Evolutionary conservation across 495 filamentous ascomycete species (phyloP).

Genomic region (Aspergillus leporis): DNA sequence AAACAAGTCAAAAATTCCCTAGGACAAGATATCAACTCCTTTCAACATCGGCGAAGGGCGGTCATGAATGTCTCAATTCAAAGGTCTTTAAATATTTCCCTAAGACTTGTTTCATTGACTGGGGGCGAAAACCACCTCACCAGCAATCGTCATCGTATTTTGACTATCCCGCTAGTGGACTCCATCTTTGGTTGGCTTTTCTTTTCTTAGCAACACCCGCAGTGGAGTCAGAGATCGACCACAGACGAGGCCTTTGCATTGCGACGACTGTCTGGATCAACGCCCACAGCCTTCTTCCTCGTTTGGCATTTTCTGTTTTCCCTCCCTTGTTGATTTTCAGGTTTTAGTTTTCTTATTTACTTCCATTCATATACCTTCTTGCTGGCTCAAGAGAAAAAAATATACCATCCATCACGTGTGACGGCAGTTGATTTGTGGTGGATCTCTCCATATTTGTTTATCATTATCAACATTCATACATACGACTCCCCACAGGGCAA

Average conservation of each 20-base stretch:
- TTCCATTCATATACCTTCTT: neutral
- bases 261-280: constrained; percentile 4
- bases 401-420: neutral
- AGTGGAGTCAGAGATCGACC: constrained; percentile 19
- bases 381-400: constrained; percentile 4
- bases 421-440: neutral
- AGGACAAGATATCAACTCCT: too few relatives aligned
- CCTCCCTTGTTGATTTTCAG: neutral
- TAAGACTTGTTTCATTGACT: neutral
- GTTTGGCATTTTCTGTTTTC: neutral
- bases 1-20: too few relatives aligned
- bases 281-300: neutral
- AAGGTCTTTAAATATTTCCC: neutral
- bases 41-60: too few relatives aligned
- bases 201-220: constrained; percentile 27
- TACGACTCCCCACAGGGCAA: neutral
- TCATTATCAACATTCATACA: constrained; percentile 1
- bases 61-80: too few relatives aligned
- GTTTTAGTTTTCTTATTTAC: constrained; percentile 5
- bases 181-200: constrained; percentile 6
- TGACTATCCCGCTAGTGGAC: neutral
- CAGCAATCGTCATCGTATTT: constrained; percentile 13
- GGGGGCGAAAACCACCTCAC: neutral
- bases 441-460: neutral
- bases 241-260: constrained; percentile 15